Base-by-base conservation (phyloP, 75 land plant species). In the Selaginella tamariscina region DNA sequence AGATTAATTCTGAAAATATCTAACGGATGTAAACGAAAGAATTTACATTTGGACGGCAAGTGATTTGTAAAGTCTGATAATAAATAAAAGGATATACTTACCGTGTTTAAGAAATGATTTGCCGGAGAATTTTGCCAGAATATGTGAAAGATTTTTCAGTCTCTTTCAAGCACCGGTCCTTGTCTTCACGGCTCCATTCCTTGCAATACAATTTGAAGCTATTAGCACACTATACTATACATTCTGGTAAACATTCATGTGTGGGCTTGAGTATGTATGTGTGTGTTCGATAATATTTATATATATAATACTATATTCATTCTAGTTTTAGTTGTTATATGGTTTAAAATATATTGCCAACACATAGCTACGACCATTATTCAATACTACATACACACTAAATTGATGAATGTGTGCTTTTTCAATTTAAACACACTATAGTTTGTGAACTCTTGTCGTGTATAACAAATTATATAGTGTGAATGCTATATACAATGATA, bases 141-240 rank as follows among this genome's bases (percentile, higher is more conserved):
- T 66, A 80, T 56, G 71, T 73, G 77, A 87, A 87, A 11, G 88
- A 81, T 69, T 79, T 82, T 56, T 82, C 78, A 32, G 91, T 77
- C 81, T 87, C 96, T 64, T 77, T 82, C 27, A 91, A 75, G 79
- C 91, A 91, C 55, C 60, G 84, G 65, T 85, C 81, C 68, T 83
- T 91, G 33, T 80, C 79, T 29, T 83, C 84, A 15, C 96, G 77
- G 31, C 88, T 56, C 96, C 96, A 91, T 29, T 83, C 83, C 96
- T 91, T 87, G 72, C 75, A 2, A 27, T 32, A 66, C 1, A 70
- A 24, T 13, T 60, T 28, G 22, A 30, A 27, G 32, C 33, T 24
- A 56, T 27, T 28, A 59, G 62, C 32, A 23, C 24, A 33, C 54
- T 32, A 68, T 62, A 27, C 0, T 1, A 70, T 26, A 64, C 39